Conservation (phyloP, 139 green algal genomes). For the Tetraselmis chui region DNA sequence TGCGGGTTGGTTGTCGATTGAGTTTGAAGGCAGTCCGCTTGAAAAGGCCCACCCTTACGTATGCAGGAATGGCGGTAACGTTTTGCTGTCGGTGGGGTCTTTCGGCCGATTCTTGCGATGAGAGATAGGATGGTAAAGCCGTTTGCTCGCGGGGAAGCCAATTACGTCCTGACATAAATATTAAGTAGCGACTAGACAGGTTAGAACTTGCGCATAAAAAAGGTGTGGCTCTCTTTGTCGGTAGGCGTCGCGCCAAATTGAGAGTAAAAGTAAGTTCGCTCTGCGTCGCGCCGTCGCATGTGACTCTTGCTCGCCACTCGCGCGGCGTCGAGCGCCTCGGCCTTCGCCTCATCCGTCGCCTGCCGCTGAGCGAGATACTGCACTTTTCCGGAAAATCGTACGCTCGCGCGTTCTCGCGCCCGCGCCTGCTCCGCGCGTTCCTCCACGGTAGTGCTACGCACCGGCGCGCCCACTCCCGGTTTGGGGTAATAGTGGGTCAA, state of each 20-base stretch:
- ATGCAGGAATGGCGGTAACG: too few relatives aligned
- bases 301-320: background rate
- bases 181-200: background rate
- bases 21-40: too few relatives aligned
- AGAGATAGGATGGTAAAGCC: too few relatives aligned
- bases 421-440: background rate
- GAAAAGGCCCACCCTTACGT: too few relatives aligned
- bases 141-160: too few relatives aligned
- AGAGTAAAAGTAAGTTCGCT: background rate
- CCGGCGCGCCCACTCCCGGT: background rate
- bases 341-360: background rate
- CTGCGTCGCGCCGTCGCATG: background rate
- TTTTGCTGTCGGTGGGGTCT: too few relatives aligned
- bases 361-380: background rate
- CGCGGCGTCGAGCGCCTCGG: background rate
- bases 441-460: background rate
- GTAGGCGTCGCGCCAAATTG: background rate
- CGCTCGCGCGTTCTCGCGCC: too few relatives aligned
- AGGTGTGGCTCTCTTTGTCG: background rate
- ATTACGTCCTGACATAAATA: too few relatives aligned
- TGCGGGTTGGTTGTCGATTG: too few relatives aligned
- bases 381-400: background rate
- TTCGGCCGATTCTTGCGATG: too few relatives aligned
- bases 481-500: background rate
- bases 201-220: background rate